Percentiles rank a stretch among this genome's conserved stretches.
Evolutionary conservation across 1,284 basidiomycete species (phyloP).

Genomic region (Tremellales sp.): DNA sequence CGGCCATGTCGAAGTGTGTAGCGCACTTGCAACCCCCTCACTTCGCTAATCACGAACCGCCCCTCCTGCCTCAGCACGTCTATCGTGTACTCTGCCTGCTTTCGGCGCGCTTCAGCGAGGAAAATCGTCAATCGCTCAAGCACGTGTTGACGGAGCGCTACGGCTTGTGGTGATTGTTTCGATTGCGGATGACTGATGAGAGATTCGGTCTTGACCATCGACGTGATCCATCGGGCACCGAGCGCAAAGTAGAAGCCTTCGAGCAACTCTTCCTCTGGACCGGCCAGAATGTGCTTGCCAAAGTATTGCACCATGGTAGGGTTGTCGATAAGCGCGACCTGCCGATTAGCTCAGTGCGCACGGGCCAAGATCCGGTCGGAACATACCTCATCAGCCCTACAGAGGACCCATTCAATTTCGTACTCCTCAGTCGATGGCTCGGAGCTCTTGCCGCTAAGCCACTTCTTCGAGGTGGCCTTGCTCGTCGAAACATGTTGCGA

Average conservation of each 20-base stretch:
- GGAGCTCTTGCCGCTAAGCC: conserved; percentile 2
- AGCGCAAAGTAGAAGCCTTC: conserved; percentile 49
- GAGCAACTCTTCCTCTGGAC: conserved; percentile 62
- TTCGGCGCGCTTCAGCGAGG: conserved; percentile 79
- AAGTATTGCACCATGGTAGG: conserved; percentile 71
- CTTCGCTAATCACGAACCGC: conserved; percentile 62
- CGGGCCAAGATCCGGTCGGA: not conserved
- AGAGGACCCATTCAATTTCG: conserved; percentile 36
- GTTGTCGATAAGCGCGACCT: conserved; percentile 77
- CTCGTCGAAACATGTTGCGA: conserved; percentile 54
- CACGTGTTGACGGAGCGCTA: conserved; percentile 53
- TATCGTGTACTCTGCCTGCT: conserved; percentile 60
- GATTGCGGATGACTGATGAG: conserved; percentile 34
- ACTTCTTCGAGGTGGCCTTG: conserved; percentile 21
- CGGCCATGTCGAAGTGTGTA: conserved; percentile 34
- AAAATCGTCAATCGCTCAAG: conserved; percentile 89
- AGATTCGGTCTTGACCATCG: conserved; percentile 71
- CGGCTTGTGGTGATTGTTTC: conserved; percentile 16
- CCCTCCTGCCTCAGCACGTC: conserved; percentile 67
- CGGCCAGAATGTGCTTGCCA: conserved; percentile 72
- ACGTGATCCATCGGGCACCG: conserved; percentile 63
- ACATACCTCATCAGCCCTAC: conserved; percentile 31
- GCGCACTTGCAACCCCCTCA: conserved; percentile 45
- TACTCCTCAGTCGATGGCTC: conserved; percentile 23
- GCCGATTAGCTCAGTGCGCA: conserved; percentile 9